Base-by-base conservation (phyloP, 2,329 filamentous ascomycete genomes). In the Diaporthe citri region DNA sequence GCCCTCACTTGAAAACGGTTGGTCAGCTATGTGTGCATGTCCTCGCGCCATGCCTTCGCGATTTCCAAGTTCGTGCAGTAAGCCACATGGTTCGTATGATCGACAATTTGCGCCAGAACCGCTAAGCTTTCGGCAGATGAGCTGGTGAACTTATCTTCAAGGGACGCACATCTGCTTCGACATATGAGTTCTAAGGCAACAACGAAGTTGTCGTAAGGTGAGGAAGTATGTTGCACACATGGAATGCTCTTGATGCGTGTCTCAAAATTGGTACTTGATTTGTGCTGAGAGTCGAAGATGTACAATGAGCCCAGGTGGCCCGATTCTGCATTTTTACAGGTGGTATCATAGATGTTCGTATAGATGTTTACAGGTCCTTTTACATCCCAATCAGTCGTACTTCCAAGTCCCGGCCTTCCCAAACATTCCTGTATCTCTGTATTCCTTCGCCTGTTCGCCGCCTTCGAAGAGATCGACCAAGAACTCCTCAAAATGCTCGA, bases 401-500 rank as follows among this genome's bases (percentile, higher is more conserved):
- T 55, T 51, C 56, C 36, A 52, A 71, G 3, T 10, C 43, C 51
- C 34, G 31, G 60, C 20, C n/a, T 34, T 56, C 36, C 70, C 76
- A 74, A 76, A 73, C 71, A 74, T 74, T 64, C 76, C 75, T 22
- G 41, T 46, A 15, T 76, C 67, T 62, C 51, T 48, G 22, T 73
- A 59, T 82, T 81, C 48, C 77, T 70, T 71, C 52, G 70, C 79
- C 39, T 89, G 82, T 39, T 82, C 84, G 41, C 88, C 82, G 41
- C 81, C 84, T 56, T 87, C 82, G 55, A 89, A 79, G 60, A 88
- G 83, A 15, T 83, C 82, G 28, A 88, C 80, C 83, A 90, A 85
- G 70, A 89, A 89, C 39, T 85, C 82, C 56, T 84, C 81, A 28
- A 76, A 76, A 3, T 60, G 48, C 20, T 60, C 60, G n/a, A 70